Evolutionary conservation across 345 rosid species (phyloP), one percentile per base, ranked within the genome.

Genomic region (Euphorbia lathyris): DNA sequence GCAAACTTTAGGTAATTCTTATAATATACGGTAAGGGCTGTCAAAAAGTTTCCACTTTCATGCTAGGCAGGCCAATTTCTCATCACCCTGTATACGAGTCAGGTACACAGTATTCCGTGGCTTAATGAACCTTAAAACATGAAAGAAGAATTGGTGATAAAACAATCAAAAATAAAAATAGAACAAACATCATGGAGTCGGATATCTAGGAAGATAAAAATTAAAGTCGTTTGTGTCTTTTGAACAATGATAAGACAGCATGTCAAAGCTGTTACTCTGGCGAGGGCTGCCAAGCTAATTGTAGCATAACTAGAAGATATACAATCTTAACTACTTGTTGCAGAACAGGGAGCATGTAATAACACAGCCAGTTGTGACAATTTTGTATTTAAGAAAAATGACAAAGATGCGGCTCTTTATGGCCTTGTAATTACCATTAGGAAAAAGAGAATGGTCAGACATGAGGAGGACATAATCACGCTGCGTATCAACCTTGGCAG

Each of bases 401-500:
- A 10, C 51, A 45, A 45, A 10, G 51, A 14, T 45, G 51, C 3
- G 7, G 3, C 11, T 45, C n/a, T 45, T 45, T 16, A 12, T 1
- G 51, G 48, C 59, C 57, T 7, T 2, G 47, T 10, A 20, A 19
- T 58, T 58, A 74, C 63, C 72, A 50, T 20, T 9, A 51, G 56
- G 25, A 20, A 51, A 51, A 19, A 51, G 25, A 69, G 11, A 90
- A 76, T 92, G 99, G 77, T 90, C 99, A 51, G 97, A 84, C 79
- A 92, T 77, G 52, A 95, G 74, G 65, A 86, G 84, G 45, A 79
- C 96, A 40, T 82, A 83, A 73, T 89, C 83, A 68, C 83, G 74
- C 60, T 68, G 74, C 0, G 72, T 63, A 72, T 88, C 92, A 68
- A 95, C 79, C 77, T 76, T 75, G 26, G 96, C 85, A 74, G 97